Base-by-base conservation (phyloP, 805 yeast genomes). In the Citeromyces matritensis region DNA sequence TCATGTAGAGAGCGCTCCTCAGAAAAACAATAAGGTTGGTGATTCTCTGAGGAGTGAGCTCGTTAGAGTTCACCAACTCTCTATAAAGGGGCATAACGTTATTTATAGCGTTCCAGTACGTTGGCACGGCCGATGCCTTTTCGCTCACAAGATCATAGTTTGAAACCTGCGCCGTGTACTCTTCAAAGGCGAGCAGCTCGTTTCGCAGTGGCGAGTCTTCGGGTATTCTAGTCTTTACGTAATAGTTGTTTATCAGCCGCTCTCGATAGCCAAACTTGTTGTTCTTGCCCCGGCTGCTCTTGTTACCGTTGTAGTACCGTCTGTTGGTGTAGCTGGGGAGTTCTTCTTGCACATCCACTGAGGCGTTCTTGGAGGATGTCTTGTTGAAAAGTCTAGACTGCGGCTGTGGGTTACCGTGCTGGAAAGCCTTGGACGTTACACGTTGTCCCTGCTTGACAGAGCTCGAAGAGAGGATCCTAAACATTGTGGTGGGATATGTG, bases 1-100 rank as follows among this genome's bases (percentile, higher is more conserved):
- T 69, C 17, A 69, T 68, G 43, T 75, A 57, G 25, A 70, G 51
- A 4, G 73, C 75, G 35, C 69, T 69, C 39, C 72, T 69, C 27
- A 70, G 48, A 3, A 69, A 43, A 32, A 69, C 68, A 13, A 69
- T 65, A 36, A 70, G 49, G 26, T 62, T 59, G 2, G 71, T 58
- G 38, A 64, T 64, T 38, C 72, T 51, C 29, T 52, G 55, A 19
- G 59, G 56, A 35, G 59, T 58, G 33, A 69, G 53, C 36, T 65
- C 69, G 13, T 69, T 67, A 2, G 65, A 54, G 15, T 55, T 58
- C 29, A 58, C 52, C 27, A 70, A 43, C 8, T 64, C 64, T 27
- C 63, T 57, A 34, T 70, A 70, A 7, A 69, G 42, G 6, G 60
- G 61, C 60, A 70, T 65, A 8, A 71, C 64, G 30, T 55, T 59